These are phyloP conservation scores for Plasmodium gonderi DNA, from an alignment of 169 alveolate genomes.

Conservation along the genomic window DNA sequence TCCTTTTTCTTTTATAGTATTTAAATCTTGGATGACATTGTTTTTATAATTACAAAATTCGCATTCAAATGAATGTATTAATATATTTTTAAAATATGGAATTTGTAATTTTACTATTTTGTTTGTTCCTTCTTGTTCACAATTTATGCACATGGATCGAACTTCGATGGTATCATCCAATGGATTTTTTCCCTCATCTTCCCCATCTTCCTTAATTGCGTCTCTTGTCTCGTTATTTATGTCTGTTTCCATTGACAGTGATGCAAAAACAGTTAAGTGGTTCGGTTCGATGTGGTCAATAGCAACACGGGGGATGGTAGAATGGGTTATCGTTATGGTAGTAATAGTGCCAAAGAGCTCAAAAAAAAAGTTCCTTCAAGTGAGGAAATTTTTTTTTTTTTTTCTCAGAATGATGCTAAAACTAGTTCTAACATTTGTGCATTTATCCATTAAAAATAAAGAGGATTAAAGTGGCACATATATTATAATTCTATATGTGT, in stretches of 20 bases:
- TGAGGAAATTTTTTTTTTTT: background rate
- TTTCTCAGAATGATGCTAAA: background rate
- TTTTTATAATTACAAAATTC: conserved; percentile 93
- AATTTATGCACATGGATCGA: conserved; percentile 91
- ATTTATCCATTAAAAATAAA: background rate
- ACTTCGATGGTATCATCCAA: conserved; percentile 76
- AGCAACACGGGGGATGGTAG: no score
- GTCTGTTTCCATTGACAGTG: conserved; percentile 1
- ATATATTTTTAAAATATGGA: conserved; percentile 92
- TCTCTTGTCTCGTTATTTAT: background rate
- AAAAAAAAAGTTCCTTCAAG: background rate
- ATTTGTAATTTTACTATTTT: conserved; percentile 89
- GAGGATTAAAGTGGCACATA: background rate
- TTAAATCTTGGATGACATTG: conserved; percentile 94
- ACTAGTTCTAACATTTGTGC: background rate
- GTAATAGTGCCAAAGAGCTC: no score
- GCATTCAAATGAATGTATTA: conserved; percentile 89
- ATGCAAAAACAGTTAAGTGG: no score
- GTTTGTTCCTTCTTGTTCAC: conserved; percentile 92
- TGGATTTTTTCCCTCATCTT: background rate
- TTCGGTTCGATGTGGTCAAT: background rate
- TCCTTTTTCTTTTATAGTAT: conserved; percentile 94
- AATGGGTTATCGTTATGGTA: no score
- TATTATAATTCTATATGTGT: background rate
- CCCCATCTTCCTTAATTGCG: background rate